Evolutionary conservation across 2,329 filamentous ascomycete species (phyloP).

Genomic region (Colletotrichum sp.): DNA sequence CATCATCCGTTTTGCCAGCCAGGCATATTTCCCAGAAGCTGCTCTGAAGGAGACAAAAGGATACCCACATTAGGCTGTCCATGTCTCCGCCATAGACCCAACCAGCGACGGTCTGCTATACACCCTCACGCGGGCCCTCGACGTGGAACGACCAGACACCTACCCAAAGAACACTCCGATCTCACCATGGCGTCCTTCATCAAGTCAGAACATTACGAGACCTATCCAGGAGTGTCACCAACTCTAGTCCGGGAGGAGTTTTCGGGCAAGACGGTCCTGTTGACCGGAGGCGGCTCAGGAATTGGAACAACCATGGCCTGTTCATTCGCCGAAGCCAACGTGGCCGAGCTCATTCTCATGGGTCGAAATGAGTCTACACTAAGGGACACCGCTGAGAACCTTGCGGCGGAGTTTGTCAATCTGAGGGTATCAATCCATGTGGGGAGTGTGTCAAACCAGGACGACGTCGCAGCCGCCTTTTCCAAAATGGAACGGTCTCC

Average conservation of each 20-base stretch:
- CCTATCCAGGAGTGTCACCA: not conserved
- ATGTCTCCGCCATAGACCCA: not conserved
- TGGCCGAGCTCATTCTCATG: constrained; percentile 39
- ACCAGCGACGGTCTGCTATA: not conserved
- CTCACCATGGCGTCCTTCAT: not conserved
- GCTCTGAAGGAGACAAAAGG: not conserved
- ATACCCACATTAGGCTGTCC: not conserved
- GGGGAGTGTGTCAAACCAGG: not conserved
- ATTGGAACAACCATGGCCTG: constrained; percentile 70
- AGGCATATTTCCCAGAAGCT: not conserved
- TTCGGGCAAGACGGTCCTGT: constrained; percentile 58
- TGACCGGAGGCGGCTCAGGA: constrained; percentile 70
- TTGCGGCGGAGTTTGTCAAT: not conserved
- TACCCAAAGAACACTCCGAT: not conserved
- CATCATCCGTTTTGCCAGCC: not conserved
- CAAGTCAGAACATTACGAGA: not conserved
- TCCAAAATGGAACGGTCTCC: not conserved
- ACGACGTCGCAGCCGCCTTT: not conserved
- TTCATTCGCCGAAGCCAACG: constrained; percentile 51
- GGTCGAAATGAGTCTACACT: constrained; percentile 37
- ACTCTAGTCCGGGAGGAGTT: not conserved
- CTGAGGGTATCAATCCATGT: not conserved
- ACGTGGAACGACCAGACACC: not conserved
- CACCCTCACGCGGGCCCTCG: not conserved
- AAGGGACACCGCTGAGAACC: not conserved